Conservation (phyloP, 306 rosid genomes). For the Mucuna pruriens region DNA sequence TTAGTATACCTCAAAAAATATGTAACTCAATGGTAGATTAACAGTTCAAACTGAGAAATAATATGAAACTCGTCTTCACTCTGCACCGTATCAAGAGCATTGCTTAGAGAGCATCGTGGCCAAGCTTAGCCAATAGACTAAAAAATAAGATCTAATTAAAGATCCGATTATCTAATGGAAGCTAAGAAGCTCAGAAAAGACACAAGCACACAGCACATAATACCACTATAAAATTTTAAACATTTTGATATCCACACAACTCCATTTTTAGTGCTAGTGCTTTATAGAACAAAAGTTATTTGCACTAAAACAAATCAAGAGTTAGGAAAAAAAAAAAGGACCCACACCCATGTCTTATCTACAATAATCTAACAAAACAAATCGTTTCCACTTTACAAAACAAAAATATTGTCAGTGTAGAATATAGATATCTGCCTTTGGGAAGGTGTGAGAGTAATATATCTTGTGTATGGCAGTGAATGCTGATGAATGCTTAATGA, state of each 20-base stretch:
- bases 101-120: not conserved
- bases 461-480: conserved; percentile 62
- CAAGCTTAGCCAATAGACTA: not conserved
- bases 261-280: not conserved
- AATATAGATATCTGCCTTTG: not conserved
- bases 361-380: not conserved
- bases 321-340: not conserved
- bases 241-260: not conserved
- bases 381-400: not conserved
- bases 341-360: not conserved
- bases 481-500: conserved; percentile 78
- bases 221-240: not conserved
- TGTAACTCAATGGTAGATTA: not conserved
- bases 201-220: not conserved
- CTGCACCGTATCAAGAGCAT: not conserved
- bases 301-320: not conserved
- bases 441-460: conserved; percentile 10
- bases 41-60: not conserved
- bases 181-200: not conserved
- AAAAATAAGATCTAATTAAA: not conserved
- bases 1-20: not conserved
- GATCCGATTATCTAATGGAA: not conserved
- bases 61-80: not conserved
- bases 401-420: not conserved
- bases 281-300: not conserved